A percentile compares a stretch with the other conserved stretches of the same genome.
These are phyloP conservation scores for Vitellaria paradoxa DNA, from an alignment of 179 eudicot species.

Conservation along the genomic window DNA sequence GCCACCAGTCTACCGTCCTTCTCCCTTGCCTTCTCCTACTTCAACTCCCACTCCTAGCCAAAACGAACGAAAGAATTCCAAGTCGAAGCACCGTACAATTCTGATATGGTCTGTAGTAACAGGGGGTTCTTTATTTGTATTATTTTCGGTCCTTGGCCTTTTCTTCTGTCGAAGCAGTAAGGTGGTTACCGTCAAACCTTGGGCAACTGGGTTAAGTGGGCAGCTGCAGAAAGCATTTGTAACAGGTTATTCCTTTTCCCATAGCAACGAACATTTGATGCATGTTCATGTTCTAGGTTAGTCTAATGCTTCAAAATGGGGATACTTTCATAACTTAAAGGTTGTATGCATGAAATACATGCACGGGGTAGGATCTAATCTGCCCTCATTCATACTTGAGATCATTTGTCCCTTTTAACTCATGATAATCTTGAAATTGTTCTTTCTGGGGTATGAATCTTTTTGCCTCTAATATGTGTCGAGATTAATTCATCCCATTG, in stretches of 20 bases:
- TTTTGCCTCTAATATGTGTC: background rate
- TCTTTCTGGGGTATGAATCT: background rate
- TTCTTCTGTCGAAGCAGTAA: conserved; percentile 46
- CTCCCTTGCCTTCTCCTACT: conserved; percentile 15
- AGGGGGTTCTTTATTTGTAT: conserved; percentile 30
- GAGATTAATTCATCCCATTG: background rate
- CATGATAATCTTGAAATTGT: background rate
- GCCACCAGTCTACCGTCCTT: background rate
- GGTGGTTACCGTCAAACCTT: conserved; percentile 58
- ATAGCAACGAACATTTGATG: background rate
- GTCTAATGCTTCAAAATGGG: background rate
- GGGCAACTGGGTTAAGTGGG: conserved; percentile 85
- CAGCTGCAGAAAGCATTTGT: conserved; percentile 84
- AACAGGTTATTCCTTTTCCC: conserved; percentile 40
- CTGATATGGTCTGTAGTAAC: conserved; percentile 13
- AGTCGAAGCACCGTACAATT: conserved; percentile 12
- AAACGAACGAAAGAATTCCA: conserved; percentile 14
- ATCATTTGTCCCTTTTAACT: too few species aligned
- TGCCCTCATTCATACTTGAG: too few species aligned
- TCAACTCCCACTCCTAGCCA: conserved; percentile 15
- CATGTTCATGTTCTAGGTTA: background rate
- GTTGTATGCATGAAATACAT: too few species aligned
- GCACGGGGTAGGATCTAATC: too few species aligned
- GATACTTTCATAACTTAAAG: background rate
- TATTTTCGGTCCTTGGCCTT: conserved; percentile 30